phyloP scores from a whole-genome alignment of 108 stramenopile species.

The Licmophora abbreviata region DNA sequence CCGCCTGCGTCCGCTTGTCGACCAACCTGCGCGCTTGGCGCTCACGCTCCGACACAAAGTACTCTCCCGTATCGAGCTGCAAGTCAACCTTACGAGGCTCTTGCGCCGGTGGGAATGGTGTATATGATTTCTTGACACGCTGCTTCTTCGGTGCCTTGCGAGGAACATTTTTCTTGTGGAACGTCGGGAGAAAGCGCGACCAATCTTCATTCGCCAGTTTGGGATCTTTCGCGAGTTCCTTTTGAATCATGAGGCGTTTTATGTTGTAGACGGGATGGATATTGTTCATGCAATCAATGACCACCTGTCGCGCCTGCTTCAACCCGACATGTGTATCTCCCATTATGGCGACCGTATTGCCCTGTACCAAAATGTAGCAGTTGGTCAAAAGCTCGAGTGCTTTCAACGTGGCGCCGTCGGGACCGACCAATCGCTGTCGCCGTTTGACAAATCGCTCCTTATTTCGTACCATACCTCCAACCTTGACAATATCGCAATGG shows the following conservation, averaged over 20 bases:
- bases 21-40: constrained; percentile 55
- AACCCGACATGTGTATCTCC: constrained; percentile 70
- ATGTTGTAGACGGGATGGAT: constrained; percentile 99
- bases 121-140: constrained; percentile 86
- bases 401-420: constrained; percentile 96
- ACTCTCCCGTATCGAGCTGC: constrained; percentile 91
- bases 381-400: constrained; percentile 96
- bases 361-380: constrained; percentile 98
- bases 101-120: constrained; percentile 95
- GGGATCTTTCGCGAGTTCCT: constrained; percentile 95
- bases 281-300: constrained; percentile 98
- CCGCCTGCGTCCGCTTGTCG: constrained; percentile 27
- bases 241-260: constrained; percentile 98
- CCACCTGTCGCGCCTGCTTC: constrained; percentile 93
- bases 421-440: constrained; percentile 92
- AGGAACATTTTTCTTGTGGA: constrained; percentile 95
- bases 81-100: constrained; percentile 90
- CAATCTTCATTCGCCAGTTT: constrained; percentile 90
- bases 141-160: constrained; percentile 63
- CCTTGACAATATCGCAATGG: constrained; percentile 97
- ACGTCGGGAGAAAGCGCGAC: constrained; percentile 95
- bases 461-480: constrained; percentile 96
- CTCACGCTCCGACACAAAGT: constrained; percentile 69
- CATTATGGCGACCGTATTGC: constrained; percentile 94
- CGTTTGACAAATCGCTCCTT: constrained; percentile 99